These are phyloP conservation scores for Eudorina sp. DNA, from an alignment of 139 green algal species.

Conservation along the genomic window DNA sequence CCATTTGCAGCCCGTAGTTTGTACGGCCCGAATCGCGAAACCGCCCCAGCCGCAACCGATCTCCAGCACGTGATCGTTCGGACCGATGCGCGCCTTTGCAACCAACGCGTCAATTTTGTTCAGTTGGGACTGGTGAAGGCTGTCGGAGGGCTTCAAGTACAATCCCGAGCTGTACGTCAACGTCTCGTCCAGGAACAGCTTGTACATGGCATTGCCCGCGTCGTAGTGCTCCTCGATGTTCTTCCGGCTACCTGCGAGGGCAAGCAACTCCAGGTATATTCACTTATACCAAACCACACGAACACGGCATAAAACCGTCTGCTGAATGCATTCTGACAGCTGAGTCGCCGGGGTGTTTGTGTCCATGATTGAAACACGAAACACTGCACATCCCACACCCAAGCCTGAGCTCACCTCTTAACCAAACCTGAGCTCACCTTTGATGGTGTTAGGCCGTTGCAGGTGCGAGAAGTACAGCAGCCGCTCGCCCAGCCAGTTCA, in stretches of 20 bases:
- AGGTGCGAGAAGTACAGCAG: slow-evolving; percentile 84
- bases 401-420: no score
- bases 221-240: slow-evolving; percentile 99
- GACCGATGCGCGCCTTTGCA: slow-evolving; percentile 62
- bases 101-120: slow-evolving; percentile 92
- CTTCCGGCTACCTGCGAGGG: slow-evolving; percentile 69
- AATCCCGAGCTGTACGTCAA: slow-evolving; percentile 93
- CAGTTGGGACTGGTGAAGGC: slow-evolving; percentile 64
- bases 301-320: not conserved
- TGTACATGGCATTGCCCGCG: slow-evolving; percentile 95
- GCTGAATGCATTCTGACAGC: not conserved
- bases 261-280: not conserved
- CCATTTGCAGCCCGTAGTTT: slow-evolving; percentile 73
- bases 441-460: slow-evolving; percentile 85
- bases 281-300: not conserved
- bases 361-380: no score
- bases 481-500: slow-evolving; percentile 87
- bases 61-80: slow-evolving; percentile 91
- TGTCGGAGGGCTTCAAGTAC: slow-evolving; percentile 18
- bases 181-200: slow-evolving; percentile 92
- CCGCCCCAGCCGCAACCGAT: slow-evolving; percentile 98
- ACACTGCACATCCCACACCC: no score
- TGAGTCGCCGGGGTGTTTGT: no score
- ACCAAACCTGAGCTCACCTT: slow-evolving; percentile 51
- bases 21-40: slow-evolving; percentile 88